phyloP scores from a whole-genome alignment of 257 asterid species.

The Solanum sparsipilum region DNA sequence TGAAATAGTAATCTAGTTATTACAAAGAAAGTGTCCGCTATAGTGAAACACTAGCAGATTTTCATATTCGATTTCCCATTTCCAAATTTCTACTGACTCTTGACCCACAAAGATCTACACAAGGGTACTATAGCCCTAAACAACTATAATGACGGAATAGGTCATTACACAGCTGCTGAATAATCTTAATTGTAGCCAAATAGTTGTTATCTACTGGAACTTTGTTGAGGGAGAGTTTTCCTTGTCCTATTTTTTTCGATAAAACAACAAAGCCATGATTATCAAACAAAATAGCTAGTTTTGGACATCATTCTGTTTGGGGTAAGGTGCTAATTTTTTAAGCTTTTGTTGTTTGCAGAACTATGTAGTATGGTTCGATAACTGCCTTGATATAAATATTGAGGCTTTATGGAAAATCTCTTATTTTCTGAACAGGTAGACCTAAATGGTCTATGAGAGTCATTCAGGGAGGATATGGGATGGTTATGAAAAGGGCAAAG shows the following conservation, averaged over 20 bases:
- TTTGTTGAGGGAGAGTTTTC: not conserved
- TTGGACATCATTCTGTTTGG: not conserved
- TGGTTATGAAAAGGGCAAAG: not conserved
- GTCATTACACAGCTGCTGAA: not conserved
- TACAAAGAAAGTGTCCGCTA: not conserved
- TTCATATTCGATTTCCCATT: not conserved
- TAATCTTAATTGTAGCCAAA: not conserved
- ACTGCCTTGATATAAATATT: not conserved
- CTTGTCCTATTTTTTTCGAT: not conserved
- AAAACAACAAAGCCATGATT: not conserved
- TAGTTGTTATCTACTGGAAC: not conserved
- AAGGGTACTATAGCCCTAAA: not conserved
- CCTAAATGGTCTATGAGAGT: not conserved
- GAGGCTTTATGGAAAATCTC: not conserved
- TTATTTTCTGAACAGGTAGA: not conserved
- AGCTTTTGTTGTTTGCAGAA: not conserved
- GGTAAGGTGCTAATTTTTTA: too few species aligned
- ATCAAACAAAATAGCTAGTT: not conserved
- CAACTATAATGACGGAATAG: not conserved
- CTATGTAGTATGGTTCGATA: not conserved
- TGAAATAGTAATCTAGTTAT: not conserved
- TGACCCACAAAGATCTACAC: not conserved
- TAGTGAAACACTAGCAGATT: not conserved
- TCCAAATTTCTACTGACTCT: not conserved
- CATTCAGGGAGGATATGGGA: not conserved